phyloP scores from a whole-genome alignment of 352 stramenopile genomes.

The Globisporangium echinulatum region DNA sequence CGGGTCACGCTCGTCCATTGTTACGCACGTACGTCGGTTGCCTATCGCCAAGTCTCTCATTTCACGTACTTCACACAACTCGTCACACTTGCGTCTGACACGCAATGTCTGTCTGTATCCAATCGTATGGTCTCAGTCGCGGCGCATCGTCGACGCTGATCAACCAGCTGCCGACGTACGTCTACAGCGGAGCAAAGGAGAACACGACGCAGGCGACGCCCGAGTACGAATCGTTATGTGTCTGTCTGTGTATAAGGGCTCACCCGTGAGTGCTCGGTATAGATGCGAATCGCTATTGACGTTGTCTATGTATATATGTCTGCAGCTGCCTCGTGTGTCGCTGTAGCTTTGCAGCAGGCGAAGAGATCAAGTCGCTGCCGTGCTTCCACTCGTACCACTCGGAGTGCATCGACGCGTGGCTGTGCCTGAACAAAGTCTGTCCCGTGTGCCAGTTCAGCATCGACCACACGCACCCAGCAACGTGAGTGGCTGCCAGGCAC shows the following conservation, averaged over 20 bases:
- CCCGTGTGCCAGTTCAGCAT: conserved; percentile 86
- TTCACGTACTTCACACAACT: too few species aligned
- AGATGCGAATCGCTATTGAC: not conserved
- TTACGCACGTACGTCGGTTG: conserved; percentile 19
- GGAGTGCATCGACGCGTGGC: conserved; percentile 91
- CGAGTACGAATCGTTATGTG: conserved; percentile 32
- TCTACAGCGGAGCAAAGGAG: conserved; percentile 51
- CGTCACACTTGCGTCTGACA: not conserved
- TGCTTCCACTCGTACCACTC: conserved; percentile 94
- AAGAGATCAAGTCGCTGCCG: conserved; percentile 90
- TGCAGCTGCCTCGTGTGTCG: conserved; percentile 91
- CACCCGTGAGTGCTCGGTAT: too few species aligned
- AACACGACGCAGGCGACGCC: conserved; percentile 31
- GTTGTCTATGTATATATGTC: not conserved
- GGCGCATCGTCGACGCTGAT: conserved; percentile 59
- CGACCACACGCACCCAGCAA: conserved; percentile 24
- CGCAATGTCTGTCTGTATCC: not conserved
- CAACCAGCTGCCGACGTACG: conserved; percentile 77
- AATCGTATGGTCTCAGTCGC: conserved; percentile 24
- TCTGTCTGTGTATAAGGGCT: not conserved
- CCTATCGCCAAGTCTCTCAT: too few species aligned
- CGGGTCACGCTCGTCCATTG: conserved; percentile 20
- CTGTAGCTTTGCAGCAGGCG: conserved; percentile 81
- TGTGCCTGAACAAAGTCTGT: conserved; percentile 89
- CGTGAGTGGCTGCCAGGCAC: not conserved